Evolutionary conservation across 768 basidiomycete genomes (phyloP), one percentile per base, ranked within the genome.

Genomic region (Mycena vulgaris): DNA sequence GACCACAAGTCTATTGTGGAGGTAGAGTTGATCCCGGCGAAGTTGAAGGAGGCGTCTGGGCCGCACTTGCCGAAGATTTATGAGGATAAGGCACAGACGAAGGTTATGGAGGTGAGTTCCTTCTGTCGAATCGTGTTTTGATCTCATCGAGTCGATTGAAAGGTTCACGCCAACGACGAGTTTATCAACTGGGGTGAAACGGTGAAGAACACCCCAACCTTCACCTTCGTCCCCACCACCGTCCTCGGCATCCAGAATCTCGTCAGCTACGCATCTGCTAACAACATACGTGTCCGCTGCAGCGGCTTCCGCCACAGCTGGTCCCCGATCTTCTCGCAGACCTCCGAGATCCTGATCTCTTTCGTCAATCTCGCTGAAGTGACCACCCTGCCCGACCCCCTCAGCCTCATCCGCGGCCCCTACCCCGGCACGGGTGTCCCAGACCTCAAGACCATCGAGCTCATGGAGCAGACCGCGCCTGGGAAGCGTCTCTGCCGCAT

Each of bases 371-470:
- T 64, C 27, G 40, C 51, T 9, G 63, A 64, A 42, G 63, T 64
- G 9, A 53, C 51, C 27, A 55, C 52, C 40, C 51, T 64, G 28
- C 63, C 63, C 63, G 51, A 64, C 52, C 51, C 51, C 37, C 8
- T 25, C 5, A 53, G 63, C 63, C 52, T 64, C 35, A 10, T 45
- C 51, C 63, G 25, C 27, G 35, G 48, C 61, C 3, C 6, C 35
- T 63, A 49, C 37, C 14, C 61, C 25, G 49, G 48, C 25, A 42
- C 39, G 9, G 37, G 42, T 52, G 51, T 42, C 52, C 49, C 27
- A 19, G 63, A 64, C 9, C 63, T 64, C 37, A 30, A 64, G 31
- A 64, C 63, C n/a, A 64, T 64, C 63, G 63, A 64, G 28, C 39
- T 64, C 39, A 40, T n/a, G 30, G 39, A 52, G 17, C 51, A 40